Conservation (phyloP, 2,329 filamentous ascomycete genomes). For the Botryotinia narcissicola region DNA sequence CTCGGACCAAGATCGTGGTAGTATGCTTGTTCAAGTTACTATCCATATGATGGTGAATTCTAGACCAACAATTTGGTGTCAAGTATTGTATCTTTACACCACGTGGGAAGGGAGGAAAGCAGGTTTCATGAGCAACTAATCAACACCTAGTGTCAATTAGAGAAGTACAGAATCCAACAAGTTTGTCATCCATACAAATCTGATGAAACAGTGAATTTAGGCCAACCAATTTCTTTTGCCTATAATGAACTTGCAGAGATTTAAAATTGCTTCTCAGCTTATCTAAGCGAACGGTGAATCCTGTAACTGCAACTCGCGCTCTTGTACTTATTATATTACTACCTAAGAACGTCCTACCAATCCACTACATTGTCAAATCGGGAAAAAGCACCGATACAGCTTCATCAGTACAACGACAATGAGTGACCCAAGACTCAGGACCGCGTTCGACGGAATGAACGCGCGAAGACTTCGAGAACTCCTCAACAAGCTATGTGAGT, state of each 20-base stretch:
- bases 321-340: background rate
- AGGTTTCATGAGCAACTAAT: background rate
- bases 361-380: background rate
- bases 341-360: background rate
- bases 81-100: background rate
- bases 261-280: background rate
- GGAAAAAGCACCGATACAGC: background rate
- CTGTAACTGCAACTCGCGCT: background rate
- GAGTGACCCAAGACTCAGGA: background rate
- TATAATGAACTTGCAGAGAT: background rate
- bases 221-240: background rate
- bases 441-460: background rate
- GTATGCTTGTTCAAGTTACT: background rate
- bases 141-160: background rate
- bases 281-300: background rate
- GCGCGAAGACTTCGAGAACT: background rate
- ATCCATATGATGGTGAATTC: background rate
- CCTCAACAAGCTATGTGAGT: background rate
- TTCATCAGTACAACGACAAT: background rate
- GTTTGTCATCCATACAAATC: background rate
- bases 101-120: fast-evolving
- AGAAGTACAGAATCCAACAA: background rate
- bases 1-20: background rate
- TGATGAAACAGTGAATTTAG: background rate
- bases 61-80: background rate